Percentiles rank a stretch among this genome's conserved stretches.
These are phyloP conservation scores for Firmiana major DNA, from an alignment of 345 rosid species.

Conservation along the genomic window DNA sequence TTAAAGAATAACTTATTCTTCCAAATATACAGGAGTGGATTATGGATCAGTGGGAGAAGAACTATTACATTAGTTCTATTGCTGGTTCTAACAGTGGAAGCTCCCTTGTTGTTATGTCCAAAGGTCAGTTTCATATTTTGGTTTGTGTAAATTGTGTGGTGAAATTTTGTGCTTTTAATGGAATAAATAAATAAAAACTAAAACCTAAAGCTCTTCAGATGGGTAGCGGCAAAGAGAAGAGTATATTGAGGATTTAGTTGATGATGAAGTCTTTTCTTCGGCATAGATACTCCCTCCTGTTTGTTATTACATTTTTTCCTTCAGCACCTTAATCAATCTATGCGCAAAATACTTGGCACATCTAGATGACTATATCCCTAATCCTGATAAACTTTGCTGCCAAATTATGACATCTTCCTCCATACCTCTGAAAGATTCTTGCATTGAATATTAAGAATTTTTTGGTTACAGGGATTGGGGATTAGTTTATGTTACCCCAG, in stretches of 20 bases:
- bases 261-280: neutral
- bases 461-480: neutral
- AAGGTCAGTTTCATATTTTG: slow-evolving; percentile 49
- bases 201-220: neutral
- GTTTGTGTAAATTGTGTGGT: neutral
- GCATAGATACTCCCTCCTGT: neutral
- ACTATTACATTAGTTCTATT: slow-evolving; percentile 83
- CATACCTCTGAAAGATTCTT: neutral
- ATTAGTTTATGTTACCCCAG: too few species aligned
- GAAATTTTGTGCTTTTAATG: neutral
- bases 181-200: neutral
- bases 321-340: neutral
- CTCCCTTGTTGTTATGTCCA: slow-evolving; percentile 97
- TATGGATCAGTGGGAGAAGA: slow-evolving; percentile 99
- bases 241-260: neutral
- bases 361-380: neutral
- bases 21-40: slow-evolving; percentile 77
- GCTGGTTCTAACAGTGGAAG: slow-evolving; percentile 93
- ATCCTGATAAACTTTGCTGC: neutral
- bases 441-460: neutral
- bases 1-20: slow-evolving; percentile 1
- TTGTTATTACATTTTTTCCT: neutral
- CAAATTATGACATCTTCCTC: neutral
- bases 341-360: neutral
- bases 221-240: neutral